Evolutionary conservation across 164 flowering plant genomes (phyloP), one percentile per base, ranked within the genome.

Genomic region (Tetrastigma voinierianum): DNA sequence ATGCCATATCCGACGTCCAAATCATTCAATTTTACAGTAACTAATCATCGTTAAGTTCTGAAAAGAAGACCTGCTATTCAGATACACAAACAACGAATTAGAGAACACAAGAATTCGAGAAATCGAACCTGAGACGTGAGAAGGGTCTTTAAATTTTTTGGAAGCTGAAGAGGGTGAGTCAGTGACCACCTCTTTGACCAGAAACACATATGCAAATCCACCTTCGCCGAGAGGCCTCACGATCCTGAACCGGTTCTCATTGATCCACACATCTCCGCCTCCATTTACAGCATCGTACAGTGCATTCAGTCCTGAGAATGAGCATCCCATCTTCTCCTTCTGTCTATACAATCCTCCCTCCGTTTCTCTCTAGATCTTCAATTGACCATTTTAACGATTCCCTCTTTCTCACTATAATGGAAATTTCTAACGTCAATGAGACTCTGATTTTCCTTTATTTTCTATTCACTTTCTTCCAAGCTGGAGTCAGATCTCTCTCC

Each of bases 191-290:
- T 95, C 97, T 74, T 90, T 90, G 57, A 95, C 97, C 15, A 95
- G 79, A 51, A 43, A 95, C 32, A 95, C 97, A 57, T 62, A 90
- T 8, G 97, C 97, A 67, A 92, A 89, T 2, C 97, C 98, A 61
- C 97, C 98, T 76, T 92, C 99, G 0, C 97, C 98, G 21, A 95
- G 89, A 80, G 87, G 98, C 82, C 91, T 80, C 53, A 92, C 57
- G 77, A 95, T 80, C 82, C 86, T 85, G 81, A 85, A 95, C 56
- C 97, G 77, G 74, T 89, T 95, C 77, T 95, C 97, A 64, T 95
- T 95, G 89, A 95, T 95, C 98, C 98, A 95, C 47, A 95, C 98
- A 69, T 95, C 97, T 9, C 91, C 98, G n/a, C 89, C 96, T 1
- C 91, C 94, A 71, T 86, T 89, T 10, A 84, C 96, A 61, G 87